phyloP scores from a whole-genome alignment of 352 stramenopile species.

The Pythium aphanidermatum region DNA sequence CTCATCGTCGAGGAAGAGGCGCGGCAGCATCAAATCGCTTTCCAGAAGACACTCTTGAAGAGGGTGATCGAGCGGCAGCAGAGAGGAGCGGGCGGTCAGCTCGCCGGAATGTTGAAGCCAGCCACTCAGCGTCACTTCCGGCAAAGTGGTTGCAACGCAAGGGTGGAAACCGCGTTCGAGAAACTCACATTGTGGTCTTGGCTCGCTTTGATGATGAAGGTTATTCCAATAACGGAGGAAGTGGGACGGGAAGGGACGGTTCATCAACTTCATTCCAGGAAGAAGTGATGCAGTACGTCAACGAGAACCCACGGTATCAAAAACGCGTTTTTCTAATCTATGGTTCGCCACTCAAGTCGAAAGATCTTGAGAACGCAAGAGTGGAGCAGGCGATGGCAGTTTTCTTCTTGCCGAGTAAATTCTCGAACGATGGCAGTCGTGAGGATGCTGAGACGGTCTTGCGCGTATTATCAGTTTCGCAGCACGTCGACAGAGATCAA shows the following conservation, averaged over 20 bases:
- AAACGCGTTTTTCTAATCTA: slow-evolving; percentile 81
- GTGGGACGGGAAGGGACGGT: slow-evolving; percentile 1
- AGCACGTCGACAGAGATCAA: slow-evolving; percentile 43
- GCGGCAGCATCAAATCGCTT: slow-evolving; percentile 27
- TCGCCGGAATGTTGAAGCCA: too few species aligned
- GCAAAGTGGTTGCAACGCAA: slow-evolving; percentile 52
- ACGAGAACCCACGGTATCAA: slow-evolving; percentile 58
- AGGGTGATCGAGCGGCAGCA: too few species aligned
- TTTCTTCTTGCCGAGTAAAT: slow-evolving; percentile 85
- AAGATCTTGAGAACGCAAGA: slow-evolving; percentile 52
- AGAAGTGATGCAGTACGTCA: slow-evolving; percentile 62
- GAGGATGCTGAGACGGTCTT: slow-evolving; percentile 80
- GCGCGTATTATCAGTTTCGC: slow-evolving; percentile 67
- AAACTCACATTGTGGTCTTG: slow-evolving; percentile 77
- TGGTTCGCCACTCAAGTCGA: slow-evolving; percentile 50
- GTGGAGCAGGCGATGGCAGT: slow-evolving; percentile 64
- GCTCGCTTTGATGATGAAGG: slow-evolving; percentile 66
- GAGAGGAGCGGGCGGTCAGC: too few species aligned
- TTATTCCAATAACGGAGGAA: neutral
- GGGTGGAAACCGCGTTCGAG: slow-evolving; percentile 37
- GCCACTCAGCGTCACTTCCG: slow-evolving; percentile 6
- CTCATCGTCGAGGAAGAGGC: slow-evolving; percentile 3
- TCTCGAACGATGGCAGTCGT: slow-evolving; percentile 67
- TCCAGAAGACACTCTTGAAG: neutral
- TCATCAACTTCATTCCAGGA: slow-evolving; percentile 37